These are phyloP conservation scores for Dovyalis caffra DNA, from an alignment of 345 rosid species.

Conservation along the genomic window DNA sequence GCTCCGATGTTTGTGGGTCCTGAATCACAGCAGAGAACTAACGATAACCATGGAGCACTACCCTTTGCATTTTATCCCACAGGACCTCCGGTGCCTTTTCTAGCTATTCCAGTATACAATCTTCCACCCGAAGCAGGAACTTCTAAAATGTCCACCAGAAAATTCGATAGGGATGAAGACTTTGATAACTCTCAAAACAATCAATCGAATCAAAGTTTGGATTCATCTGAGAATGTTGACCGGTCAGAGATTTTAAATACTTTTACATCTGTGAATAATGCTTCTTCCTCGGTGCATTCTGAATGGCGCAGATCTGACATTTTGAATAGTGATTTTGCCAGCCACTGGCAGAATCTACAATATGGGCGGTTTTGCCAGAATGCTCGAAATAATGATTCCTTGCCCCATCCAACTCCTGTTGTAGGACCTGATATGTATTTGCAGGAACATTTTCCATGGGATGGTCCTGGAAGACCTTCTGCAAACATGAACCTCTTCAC, in stretches of 20 bases:
- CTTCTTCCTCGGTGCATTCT: constrained; percentile 7
- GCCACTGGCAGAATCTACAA: constrained; percentile 31
- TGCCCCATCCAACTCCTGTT: constrained; percentile 10
- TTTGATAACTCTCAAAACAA: neutral
- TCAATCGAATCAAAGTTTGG: constrained; percentile 1
- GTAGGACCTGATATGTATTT: constrained; percentile 12
- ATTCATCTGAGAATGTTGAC: constrained; percentile 2
- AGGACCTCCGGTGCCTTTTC: constrained; percentile 27
- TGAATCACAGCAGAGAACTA: neutral
- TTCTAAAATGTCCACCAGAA: neutral
- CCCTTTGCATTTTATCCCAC: constrained; percentile 22
- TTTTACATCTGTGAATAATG: constrained; percentile 2
- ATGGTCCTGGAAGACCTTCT: constrained; percentile 20
- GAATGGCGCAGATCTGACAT: constrained; percentile 17
- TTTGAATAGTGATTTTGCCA: constrained; percentile 25
- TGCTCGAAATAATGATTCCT: constrained; percentile 5
- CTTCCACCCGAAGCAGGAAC: constrained; percentile 20
- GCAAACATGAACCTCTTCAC: constrained; percentile 8
- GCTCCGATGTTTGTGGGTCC: constrained; percentile 16
- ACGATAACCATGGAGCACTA: neutral
- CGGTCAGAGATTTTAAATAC: constrained; percentile 1
- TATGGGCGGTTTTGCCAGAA: constrained; percentile 28
- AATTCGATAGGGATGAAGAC: constrained; percentile 1
- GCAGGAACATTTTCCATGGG: constrained; percentile 18
- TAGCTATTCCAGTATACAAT: constrained; percentile 19